Evolutionary conservation across 2,329 filamentous ascomycete genomes (phyloP), one percentile per base, ranked within the genome.

Genomic region (Colletotrichum sublineola): DNA sequence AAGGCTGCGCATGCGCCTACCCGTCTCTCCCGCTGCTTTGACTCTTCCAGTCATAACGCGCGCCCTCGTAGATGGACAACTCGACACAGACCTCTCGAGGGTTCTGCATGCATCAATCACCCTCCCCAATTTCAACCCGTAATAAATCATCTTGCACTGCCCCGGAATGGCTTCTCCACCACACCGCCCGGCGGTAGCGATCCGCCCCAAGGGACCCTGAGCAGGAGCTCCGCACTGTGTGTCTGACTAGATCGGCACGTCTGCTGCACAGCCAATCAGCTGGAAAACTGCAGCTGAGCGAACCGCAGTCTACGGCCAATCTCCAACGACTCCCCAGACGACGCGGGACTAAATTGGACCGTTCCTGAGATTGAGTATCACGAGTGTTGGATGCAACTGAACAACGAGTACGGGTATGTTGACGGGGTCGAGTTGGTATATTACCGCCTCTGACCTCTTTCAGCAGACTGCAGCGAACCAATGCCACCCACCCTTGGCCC

Each of bases 81-180:
- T 15, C 14, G n/a, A 52, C 44, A 40, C 36, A 40, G 62, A 15
- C 36, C 48, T n/a, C 44, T 33, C 15, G 18, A 55, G 33, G 33
- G 12, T 38, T 40, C 36, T 29, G 18, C 18, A 20, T 42, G 15
- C 48, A 63, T 29, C 57, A 5, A 42, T 20, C 15, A 12, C 42
- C 15, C 24, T 33, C 9, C 24, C 36, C 31, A 18, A 52, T 63
- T 52, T 29, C 62, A 1, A 31, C 42, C 56, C 12, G 20, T 48
- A 15, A 48, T 33, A 44, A 14, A 20, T 14, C 46, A 15, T 33
- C 44, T 50, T 58, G 67, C 67, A 58, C 44, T n/a, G 62, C 62
- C 67, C 53, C 62, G 20, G 53, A 42, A n/a, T 46, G 57, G 40
- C 53, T 53, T 66, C 62, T 46, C 67, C 62, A 69, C 67, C 20